Percentiles rank a stretch among this genome's conserved stretches.
phyloP scores from a whole-genome alignment of 352 stramenopile species.

The Pythium periplocum region DNA sequence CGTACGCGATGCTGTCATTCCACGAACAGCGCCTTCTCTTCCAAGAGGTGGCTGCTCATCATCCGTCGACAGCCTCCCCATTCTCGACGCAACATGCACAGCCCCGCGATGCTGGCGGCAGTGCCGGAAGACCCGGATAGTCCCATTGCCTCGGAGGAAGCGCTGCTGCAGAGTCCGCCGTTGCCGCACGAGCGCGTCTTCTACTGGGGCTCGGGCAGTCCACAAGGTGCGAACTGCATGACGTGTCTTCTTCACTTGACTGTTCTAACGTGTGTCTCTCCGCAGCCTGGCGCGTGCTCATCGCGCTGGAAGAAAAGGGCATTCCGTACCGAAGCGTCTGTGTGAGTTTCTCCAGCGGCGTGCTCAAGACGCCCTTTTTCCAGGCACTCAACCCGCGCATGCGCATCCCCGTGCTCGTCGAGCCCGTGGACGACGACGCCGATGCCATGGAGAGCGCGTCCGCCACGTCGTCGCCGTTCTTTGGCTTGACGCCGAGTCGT shows the following conservation, averaged over 20 bases:
- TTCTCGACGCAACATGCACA: background rate
- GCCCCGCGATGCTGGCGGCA: background rate
- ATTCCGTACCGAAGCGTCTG: slow-evolving; percentile 76
- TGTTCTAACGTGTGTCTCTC: background rate
- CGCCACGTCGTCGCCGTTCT: slow-evolving; percentile 1
- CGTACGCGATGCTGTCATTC: too few species aligned
- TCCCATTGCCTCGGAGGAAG: slow-evolving; percentile 39
- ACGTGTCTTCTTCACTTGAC: background rate
- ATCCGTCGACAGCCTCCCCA: too few species aligned
- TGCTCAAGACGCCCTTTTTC: slow-evolving; percentile 80
- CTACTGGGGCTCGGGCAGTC: slow-evolving; percentile 81
- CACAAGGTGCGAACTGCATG: slow-evolving; percentile 42
- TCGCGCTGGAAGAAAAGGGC: slow-evolving; percentile 74
- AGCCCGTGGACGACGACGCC: slow-evolving; percentile 34
- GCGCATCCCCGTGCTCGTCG: slow-evolving; percentile 76
- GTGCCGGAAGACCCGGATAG: slow-evolving; percentile 4
- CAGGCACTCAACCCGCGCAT: slow-evolving; percentile 71
- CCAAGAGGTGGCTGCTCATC: too few species aligned
- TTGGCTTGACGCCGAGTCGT: slow-evolving; percentile 13
- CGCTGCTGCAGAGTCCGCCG: slow-evolving; percentile 50
- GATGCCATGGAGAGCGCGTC: background rate
- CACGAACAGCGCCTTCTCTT: too few species aligned
- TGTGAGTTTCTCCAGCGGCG: slow-evolving; percentile 78
- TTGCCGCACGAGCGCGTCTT: slow-evolving; percentile 66
- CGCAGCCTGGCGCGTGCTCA: slow-evolving; percentile 75